Evolutionary conservation across 345 rosid species (phyloP).

Genomic region (Melastoma malabathricum): DNA sequence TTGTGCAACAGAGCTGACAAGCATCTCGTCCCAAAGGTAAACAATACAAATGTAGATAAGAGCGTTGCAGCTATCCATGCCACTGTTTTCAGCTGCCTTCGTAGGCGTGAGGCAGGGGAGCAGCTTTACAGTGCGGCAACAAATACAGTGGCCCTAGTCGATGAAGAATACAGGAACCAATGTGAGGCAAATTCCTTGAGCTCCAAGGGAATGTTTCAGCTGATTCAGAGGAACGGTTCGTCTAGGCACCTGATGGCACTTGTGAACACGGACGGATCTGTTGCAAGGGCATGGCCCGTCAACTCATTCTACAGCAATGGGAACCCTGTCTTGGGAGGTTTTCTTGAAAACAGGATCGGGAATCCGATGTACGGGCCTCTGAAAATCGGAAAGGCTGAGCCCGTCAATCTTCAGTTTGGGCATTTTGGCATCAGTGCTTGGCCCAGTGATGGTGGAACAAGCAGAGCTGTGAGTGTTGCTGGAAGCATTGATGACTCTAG

Average conservation of each 20-base stretch:
- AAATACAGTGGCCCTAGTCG: conserved; percentile 60
- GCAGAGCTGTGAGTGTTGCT: conserved; percentile 70
- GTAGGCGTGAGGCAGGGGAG: conserved; percentile 80
- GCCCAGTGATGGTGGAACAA: conserved; percentile 92
- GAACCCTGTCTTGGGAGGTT: conserved; percentile 23
- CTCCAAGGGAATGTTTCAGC: conserved; percentile 95
- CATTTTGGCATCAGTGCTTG: conserved; percentile 95
- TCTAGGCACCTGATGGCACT: conserved; percentile 97
- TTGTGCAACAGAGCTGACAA: conserved; percentile 90
- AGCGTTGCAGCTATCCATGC: conserved; percentile 98
- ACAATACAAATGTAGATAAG: conserved; percentile 90
- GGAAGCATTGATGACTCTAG: conserved; percentile 76
- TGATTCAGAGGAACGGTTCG: conserved; percentile 89
- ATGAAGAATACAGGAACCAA: conserved; percentile 90
- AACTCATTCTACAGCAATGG: conserved; percentile 40
- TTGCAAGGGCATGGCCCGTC: conserved; percentile 94
- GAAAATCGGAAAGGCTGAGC: conserved; percentile 69
- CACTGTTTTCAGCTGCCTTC: conserved; percentile 81
- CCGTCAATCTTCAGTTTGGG: conserved; percentile 92
- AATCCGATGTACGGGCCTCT: conserved; percentile 72
- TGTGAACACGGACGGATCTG: conserved; percentile 82
- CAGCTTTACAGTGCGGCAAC: conserved; percentile 66
- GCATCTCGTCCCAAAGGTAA: conserved; percentile 91
- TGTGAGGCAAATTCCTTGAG: conserved; percentile 84
- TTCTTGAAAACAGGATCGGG: conserved; percentile 32